Conservation (phyloP, 2,329 filamentous ascomycete genomes). For the Herpotrichia juniperi region DNA sequence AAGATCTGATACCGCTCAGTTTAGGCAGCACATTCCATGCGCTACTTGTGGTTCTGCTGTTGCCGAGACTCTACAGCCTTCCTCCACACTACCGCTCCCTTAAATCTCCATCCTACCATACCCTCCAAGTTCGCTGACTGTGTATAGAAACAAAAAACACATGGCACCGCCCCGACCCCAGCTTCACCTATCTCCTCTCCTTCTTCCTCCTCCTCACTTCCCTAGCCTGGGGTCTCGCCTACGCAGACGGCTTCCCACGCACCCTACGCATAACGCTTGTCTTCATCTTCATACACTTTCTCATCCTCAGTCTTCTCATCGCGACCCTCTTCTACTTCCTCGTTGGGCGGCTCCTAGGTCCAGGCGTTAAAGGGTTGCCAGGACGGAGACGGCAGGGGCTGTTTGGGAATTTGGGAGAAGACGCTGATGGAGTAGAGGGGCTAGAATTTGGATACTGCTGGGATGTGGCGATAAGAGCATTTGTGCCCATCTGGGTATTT, state of each 20-base stretch:
- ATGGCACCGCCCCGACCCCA: constrained; percentile 72
- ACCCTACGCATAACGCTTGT: constrained; percentile 54
- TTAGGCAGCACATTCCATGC: no score
- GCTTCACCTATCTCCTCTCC: constrained; percentile 72
- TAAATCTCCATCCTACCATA: background rate
- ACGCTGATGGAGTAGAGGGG: constrained; percentile 59
- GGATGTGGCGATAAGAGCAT: constrained; percentile 71
- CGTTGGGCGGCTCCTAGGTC: constrained; percentile 66
- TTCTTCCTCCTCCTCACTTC: constrained; percentile 64
- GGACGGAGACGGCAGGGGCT: constrained; percentile 62
- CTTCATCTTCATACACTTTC: constrained; percentile 65
- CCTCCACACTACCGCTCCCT: no score
- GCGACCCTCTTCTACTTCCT: constrained; percentile 69
- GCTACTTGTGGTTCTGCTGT: no score
- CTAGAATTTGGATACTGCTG: constrained; percentile 75
- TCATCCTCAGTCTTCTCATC: constrained; percentile 64
- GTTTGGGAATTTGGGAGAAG: constrained; percentile 56
- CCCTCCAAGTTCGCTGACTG: constrained; percentile 9
- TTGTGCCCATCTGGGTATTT: constrained; percentile 71
- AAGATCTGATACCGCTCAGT: no score
- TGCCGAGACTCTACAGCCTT: no score
- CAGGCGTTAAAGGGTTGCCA: constrained; percentile 58
- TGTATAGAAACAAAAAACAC: constrained; percentile 69
- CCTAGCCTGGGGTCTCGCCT: constrained; percentile 65
- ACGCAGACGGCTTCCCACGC: constrained; percentile 51